Conservation (phyloP, 208 protist species). For the Phytomonas francai region DNA sequence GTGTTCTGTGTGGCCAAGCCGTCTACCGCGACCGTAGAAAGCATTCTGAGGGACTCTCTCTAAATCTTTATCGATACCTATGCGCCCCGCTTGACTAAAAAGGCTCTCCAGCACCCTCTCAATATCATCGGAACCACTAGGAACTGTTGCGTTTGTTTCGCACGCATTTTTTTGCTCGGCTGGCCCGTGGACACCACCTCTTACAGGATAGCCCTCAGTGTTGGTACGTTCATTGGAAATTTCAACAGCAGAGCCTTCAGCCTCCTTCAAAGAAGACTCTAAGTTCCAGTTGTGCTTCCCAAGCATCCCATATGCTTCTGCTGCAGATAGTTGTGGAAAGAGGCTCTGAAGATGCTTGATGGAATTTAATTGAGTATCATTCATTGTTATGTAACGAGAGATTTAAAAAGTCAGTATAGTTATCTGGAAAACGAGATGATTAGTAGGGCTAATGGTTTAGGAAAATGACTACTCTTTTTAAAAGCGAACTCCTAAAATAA, state of each 20-base stretch:
- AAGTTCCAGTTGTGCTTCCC: conserved; percentile 33
- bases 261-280: background rate
- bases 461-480: background rate
- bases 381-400: conserved; percentile 8
- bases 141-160: background rate
- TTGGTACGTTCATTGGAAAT: background rate
- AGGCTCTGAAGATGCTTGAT: conserved; percentile 25
- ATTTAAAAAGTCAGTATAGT: background rate
- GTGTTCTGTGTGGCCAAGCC: conserved; percentile 61
- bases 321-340: conserved; percentile 26
- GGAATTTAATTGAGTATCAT: conserved; percentile 19
- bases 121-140: conserved; percentile 1
- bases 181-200: background rate
- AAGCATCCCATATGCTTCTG: conserved; percentile 21
- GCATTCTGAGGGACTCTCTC: conserved; percentile 19
- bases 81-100: conserved; percentile 11
- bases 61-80: background rate
- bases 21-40: conserved; percentile 66
- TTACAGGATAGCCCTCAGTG: background rate
- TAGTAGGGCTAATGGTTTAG: background rate
- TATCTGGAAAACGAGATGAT: background rate
- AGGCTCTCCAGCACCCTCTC: conserved; percentile 20
- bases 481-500: background rate
- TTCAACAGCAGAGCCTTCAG: background rate
- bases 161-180: background rate